A percentile compares a stretch with the other conserved stretches of the same genome.
phyloP scores from a whole-genome alignment of 2,329 filamentous ascomycete genomes.

The Colletotrichum falcatum region DNA sequence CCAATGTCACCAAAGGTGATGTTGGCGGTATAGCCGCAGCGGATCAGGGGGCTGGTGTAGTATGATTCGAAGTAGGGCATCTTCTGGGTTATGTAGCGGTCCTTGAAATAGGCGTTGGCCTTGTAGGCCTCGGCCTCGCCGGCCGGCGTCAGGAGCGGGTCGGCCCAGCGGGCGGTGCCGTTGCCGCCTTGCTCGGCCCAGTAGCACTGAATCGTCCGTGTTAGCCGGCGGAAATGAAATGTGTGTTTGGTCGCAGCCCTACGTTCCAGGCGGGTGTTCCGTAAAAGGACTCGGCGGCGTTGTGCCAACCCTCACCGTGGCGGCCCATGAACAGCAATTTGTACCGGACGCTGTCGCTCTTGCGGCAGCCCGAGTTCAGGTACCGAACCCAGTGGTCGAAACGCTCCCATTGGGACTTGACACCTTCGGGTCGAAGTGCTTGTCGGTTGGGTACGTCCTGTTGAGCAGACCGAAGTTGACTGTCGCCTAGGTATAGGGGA shows the following conservation, averaged over 20 bases:
- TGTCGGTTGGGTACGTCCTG: constrained; percentile 69
- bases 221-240: constrained; percentile 28
- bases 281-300: constrained; percentile 73
- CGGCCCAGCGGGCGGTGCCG: constrained; percentile 70
- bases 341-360: constrained; percentile 64
- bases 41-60: constrained; percentile 72
- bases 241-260: constrained; percentile 45
- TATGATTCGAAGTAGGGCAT: constrained; percentile 73
- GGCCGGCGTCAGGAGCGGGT: constrained; percentile 69
- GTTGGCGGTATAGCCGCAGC: constrained; percentile 72
- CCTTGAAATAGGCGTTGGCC: constrained; percentile 70
- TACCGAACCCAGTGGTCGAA: constrained; percentile 68
- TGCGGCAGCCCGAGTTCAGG: constrained; percentile 59
- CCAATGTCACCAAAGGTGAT: constrained; percentile 68
- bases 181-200: constrained; percentile 75
- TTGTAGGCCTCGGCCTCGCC: constrained; percentile 69
- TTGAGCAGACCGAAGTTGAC: constrained; percentile 76
- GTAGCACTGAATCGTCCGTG: constrained; percentile 63
- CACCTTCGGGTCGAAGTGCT: constrained; percentile 51
- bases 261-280: constrained; percentile 78
- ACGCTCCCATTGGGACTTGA: constrained; percentile 73
- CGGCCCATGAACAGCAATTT: constrained; percentile 77
- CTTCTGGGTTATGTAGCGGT: constrained; percentile 62
- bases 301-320: constrained; percentile 76
- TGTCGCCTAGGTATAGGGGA: constrained; percentile 58